Base-by-base conservation (phyloP, 352 stramenopile species). In the Phytophthora brassicae region DNA sequence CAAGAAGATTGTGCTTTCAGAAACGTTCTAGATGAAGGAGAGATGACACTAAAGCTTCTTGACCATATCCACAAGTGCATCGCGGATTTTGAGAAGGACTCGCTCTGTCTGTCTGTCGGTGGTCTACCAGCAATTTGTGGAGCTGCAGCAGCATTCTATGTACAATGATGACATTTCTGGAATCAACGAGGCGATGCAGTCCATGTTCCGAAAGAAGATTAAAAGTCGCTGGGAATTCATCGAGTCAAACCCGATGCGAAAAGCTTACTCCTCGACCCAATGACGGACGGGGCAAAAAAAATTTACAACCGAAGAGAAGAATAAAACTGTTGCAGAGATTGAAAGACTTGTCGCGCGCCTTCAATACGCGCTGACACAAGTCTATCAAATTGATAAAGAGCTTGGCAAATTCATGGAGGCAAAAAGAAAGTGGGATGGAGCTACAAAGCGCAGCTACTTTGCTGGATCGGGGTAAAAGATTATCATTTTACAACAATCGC, bases 61-160 rank as follows among this genome's bases (percentile, higher is more conserved):
- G 13, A 22, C 4, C 52, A 41, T 16, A 60, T 60, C 24, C 52
- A 60, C 17, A 24, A 26, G 42, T 46, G 42, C 14, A 14, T 52
- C 7, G 42, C 39, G 4, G 41, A 52, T 46, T 60, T 52, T 28
- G 42, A 60, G 22, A 60, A 52, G 14, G 53, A 52, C 39, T 19
- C 14, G 2, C 29, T 52, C 5, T 60, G 53, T 46, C n/a, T n/a
- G n/a, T n/a, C 53, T 47, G 3, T 60, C 53, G 9, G 53, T 52
- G 13, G 26, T 60, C n/a, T 60, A 38, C 19, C 26, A 52, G 16
- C 53, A 50, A 19, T 60, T 60, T 24, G 6, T 52, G 12, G 41
- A 60, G 31, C 41, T 60, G 14, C 2, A 20, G 16, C 41, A 29
- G 14, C 29, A 60, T 17, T 2, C 53, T 26, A 39, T 50, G 8